phyloP scores from a whole-genome alignment of 2,329 filamentous ascomycete genomes.

The Stagonosporopsis rhizophila region DNA sequence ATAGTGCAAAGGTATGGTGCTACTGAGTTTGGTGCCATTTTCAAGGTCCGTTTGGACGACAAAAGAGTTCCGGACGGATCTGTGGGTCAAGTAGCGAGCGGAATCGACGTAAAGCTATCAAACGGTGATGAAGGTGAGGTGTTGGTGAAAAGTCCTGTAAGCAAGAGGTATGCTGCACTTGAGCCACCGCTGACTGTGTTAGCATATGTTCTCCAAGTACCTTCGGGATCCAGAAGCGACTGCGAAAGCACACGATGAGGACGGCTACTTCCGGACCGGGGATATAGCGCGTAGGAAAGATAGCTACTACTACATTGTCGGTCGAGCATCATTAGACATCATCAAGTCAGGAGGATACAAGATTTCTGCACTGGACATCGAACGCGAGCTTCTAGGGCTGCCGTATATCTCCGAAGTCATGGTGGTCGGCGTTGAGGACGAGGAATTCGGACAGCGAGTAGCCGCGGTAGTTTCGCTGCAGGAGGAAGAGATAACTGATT shows the following conservation, averaged over 20 bases:
- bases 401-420: constrained; percentile 60
- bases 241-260: constrained; percentile 53
- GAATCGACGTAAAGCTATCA: constrained; percentile 51
- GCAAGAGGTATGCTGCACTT: neutral
- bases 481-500: constrained; percentile 38
- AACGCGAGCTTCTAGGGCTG: constrained; percentile 60
- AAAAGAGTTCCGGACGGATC: constrained; percentile 38
- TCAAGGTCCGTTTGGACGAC: constrained; percentile 51
- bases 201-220: constrained; percentile 53
- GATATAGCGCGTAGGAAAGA: constrained; percentile 52
- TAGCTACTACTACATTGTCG: constrained; percentile 61
- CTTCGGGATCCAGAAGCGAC: constrained; percentile 54
- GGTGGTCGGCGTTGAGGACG: constrained; percentile 61
- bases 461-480: constrained; percentile 59
- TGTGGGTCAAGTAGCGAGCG: constrained; percentile 49
- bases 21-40: constrained; percentile 54
- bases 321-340: constrained; percentile 60
- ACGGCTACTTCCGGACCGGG: constrained; percentile 60
- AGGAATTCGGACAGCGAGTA: constrained; percentile 63
- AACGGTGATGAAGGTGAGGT: constrained; percentile 60
- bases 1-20: constrained; percentile 56
- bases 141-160: constrained; percentile 47
- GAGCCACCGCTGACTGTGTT: constrained; percentile 4
- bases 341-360: constrained; percentile 66
- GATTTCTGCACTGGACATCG: constrained; percentile 62